Conservation (phyloP, 1,284 basidiomycete species). For the Ceratobasidium sp. region DNA sequence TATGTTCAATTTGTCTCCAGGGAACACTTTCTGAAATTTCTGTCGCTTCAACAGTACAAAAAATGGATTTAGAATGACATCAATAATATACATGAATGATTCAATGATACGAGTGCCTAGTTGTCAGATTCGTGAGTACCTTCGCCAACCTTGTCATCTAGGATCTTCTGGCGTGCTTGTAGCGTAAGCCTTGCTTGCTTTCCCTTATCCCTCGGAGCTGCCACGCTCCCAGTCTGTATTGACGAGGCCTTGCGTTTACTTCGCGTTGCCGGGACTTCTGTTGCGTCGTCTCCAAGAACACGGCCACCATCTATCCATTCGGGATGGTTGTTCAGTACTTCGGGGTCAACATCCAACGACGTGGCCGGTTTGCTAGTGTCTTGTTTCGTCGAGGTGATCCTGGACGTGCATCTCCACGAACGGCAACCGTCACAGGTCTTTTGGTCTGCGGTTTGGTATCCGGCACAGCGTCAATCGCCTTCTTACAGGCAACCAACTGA, state of each 20-base stretch:
- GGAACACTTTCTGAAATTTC: no score
- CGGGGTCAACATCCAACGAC: background rate
- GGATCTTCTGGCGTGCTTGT: background rate
- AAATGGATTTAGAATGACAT: constrained; percentile 5
- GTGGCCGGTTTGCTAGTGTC: background rate
- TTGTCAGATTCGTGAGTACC: background rate
- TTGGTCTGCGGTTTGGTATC: background rate
- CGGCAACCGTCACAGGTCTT: background rate
- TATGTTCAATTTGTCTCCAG: background rate
- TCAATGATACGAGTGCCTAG: background rate
- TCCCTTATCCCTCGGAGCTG: background rate
- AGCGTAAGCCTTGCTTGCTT: background rate
- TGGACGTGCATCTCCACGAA: background rate
- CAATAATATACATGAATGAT: background rate
- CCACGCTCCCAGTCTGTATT: background rate
- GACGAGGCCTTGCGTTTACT: background rate
- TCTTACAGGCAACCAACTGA: background rate
- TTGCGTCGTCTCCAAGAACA: background rate
- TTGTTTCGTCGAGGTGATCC: constrained; percentile 11
- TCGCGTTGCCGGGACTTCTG: background rate
- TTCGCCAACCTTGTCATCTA: background rate
- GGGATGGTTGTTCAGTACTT: background rate
- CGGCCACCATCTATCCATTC: background rate
- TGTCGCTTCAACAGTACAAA: background rate
- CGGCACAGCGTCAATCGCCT: background rate